These are phyloP conservation scores for Apiospora rasikravindrae DNA, from an alignment of 2,329 filamentous ascomycete species.

Conservation along the genomic window DNA sequence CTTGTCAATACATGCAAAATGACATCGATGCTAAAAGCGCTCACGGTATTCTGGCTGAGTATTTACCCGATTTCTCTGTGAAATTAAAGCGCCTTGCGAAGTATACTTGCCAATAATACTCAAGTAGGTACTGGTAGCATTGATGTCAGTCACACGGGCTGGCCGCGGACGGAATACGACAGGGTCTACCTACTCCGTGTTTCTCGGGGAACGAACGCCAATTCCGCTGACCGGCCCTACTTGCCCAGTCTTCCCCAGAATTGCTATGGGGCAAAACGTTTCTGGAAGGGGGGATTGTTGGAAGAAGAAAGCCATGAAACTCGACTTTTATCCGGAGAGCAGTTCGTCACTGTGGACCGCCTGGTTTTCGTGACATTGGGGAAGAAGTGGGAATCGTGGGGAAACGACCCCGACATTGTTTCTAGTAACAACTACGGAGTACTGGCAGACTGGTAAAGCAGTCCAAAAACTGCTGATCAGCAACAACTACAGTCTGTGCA, in stretches of 20 bases:
- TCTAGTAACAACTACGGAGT: not conserved
- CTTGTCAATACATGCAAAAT: too few relatives aligned
- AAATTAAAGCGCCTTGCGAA: not conserved
- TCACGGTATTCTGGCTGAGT: too few relatives aligned
- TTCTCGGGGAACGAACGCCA: not conserved
- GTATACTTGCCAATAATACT: not conserved
- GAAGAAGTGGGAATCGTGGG: conserved; percentile 6
- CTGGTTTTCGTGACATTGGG: not conserved
- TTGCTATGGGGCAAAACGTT: not conserved
- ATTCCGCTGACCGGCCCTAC: not conserved
- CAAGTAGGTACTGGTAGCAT: not conserved
- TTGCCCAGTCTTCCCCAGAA: not conserved
- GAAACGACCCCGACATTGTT: not conserved
- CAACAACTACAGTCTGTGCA: not conserved
- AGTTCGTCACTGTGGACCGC: not conserved
- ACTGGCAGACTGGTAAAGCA: not conserved
- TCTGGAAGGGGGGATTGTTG: not conserved
- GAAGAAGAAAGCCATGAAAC: not conserved
- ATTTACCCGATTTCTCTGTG: not conserved
- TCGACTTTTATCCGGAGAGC: not conserved
- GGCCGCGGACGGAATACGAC: not conserved
- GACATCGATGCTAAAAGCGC: too few relatives aligned
- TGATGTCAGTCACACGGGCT: not conserved
- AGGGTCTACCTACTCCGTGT: not conserved
- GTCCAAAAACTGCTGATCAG: not conserved